Evolutionary conservation across 345 rosid genomes (phyloP).

Genomic region (Eucalyptus grandis): DNA sequence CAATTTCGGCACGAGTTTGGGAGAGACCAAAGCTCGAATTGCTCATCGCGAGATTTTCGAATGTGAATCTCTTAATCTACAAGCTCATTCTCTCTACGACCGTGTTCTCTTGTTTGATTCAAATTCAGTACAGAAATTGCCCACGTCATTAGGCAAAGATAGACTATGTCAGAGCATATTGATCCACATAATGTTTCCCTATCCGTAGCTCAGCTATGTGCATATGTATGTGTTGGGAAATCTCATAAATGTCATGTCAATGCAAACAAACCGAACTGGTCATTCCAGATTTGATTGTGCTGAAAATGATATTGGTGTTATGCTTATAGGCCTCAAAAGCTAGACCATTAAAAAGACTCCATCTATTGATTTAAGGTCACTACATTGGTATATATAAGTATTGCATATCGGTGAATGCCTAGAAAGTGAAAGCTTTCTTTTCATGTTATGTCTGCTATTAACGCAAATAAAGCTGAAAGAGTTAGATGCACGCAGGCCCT

Average conservation of each 20-base stretch:
- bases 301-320: neutral
- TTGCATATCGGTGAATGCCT: neutral
- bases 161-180: too few relatives aligned
- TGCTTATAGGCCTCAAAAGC: neutral
- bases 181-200: too few relatives aligned
- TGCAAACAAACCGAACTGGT: neutral
- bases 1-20: too few relatives aligned
- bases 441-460: neutral
- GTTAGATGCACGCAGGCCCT: neutral
- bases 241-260: neutral
- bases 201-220: neutral
- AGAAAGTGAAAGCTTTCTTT: too few relatives aligned
- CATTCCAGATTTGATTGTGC: neutral
- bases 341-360: neutral
- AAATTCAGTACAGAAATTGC: too few relatives aligned
- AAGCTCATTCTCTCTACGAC: neutral
- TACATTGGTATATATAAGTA: neutral
- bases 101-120: neutral
- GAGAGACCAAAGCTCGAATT: too few relatives aligned
- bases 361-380: neutral
- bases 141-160: too few relatives aligned
- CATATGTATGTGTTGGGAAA: neutral
- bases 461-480: neutral
- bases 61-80: neutral
- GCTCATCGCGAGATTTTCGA: neutral